Base-by-base conservation (phyloP, 148 eudicot species). In the Chenopodium suecicum region DNA sequence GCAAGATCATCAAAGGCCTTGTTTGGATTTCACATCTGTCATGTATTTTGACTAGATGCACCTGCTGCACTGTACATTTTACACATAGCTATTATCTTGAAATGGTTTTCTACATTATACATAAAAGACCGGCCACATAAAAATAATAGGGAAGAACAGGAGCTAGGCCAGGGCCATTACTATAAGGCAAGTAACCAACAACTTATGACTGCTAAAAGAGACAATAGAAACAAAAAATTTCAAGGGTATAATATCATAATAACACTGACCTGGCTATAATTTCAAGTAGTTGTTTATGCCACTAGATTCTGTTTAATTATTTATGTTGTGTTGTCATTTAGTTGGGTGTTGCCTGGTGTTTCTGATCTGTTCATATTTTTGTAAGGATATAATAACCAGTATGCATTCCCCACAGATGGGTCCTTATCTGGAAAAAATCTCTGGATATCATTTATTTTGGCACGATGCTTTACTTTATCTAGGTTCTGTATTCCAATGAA, bases 241-340 rank as follows among this genome's bases (percentile, higher is more conserved):
- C n/a, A 25, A 68, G 47, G 54, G 41, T 32, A 69, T 46, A 54
- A 25, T 64, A 20, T 0, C 60, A 56, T 22, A 41, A 44, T 68
- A 72, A 68, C 46, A 81, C 90, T 83, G 63, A 90, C 98, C 95
- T 88, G 29, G 91, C 90, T 74, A 80, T 71, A 48, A 90, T 31
- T 31, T 31, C 34, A 32, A 32, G 34, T 3, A 32, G 34, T 32
- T 32, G 34, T 32, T 32, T 32, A 32, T 32, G 34, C 34, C 34
- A 32, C 34, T 32, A 3, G 34, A 32, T 32, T 32, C 34, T 32
- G 3, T 32, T 32, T 32, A 32, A 32, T 32, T 32, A 32, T 32
- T 32, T 32, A 32, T 32, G 34, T 32, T 32, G 34, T 32, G 34
- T 32, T 32, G 3, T 32, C 34, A 32, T 32, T 32, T 22, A 27